phyloP scores from a whole-genome alignment of 495 filamentous ascomycete species.

The Aspergillus kassunensis region DNA sequence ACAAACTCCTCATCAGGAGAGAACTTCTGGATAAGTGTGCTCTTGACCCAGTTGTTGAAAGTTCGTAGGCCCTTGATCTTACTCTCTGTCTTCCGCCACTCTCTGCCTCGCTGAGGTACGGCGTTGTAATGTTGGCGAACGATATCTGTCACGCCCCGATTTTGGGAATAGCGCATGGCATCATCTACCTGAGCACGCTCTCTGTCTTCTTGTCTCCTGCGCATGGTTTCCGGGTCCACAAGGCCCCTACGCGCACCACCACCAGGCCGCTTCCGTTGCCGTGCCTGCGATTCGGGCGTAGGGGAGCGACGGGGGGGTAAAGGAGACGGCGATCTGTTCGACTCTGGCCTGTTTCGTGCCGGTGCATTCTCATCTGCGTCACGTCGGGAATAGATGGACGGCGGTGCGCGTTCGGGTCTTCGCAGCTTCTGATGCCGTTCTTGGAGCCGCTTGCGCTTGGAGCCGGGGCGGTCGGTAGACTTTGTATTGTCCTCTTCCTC shows the following conservation, averaged over 20 bases:
- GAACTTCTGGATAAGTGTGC: slow-evolving; percentile 93
- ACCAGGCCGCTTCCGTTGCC: slow-evolving; percentile 83
- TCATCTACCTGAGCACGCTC: slow-evolving; percentile 56
- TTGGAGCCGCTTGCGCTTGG: slow-evolving; percentile 42
- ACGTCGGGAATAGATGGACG: slow-evolving; percentile 42
- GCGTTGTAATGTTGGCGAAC: slow-evolving; percentile 93
- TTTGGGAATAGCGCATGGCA: slow-evolving; percentile 42
- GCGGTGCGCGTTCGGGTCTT: slow-evolving; percentile 35
- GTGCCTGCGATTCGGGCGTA: slow-evolving; percentile 43
- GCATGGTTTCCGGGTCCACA: slow-evolving; percentile 63
- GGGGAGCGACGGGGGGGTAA: slow-evolving; percentile 33
- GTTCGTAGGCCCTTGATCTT: slow-evolving; percentile 89
- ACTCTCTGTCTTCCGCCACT: slow-evolving; percentile 90
- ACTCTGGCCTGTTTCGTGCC: slow-evolving; percentile 14
- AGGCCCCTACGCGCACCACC: slow-evolving; percentile 72
- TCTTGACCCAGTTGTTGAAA: slow-evolving; percentile 99
- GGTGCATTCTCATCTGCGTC: slow-evolving; percentile 25
- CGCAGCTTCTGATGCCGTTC: slow-evolving; percentile 41
- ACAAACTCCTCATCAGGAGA: slow-evolving; percentile 73
- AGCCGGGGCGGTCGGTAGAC: slow-evolving; percentile 23
- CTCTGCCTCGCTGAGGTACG: slow-evolving; percentile 79
- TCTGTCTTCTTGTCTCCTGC: slow-evolving; percentile 61
- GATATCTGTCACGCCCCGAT: slow-evolving; percentile 69
- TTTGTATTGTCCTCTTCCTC: slow-evolving; percentile 21
- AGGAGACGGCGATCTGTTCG: slow-evolving; percentile 36